Base-by-base conservation (phyloP, 2,329 filamentous ascomycete species). In the Paradendryphiella salina region DNA sequence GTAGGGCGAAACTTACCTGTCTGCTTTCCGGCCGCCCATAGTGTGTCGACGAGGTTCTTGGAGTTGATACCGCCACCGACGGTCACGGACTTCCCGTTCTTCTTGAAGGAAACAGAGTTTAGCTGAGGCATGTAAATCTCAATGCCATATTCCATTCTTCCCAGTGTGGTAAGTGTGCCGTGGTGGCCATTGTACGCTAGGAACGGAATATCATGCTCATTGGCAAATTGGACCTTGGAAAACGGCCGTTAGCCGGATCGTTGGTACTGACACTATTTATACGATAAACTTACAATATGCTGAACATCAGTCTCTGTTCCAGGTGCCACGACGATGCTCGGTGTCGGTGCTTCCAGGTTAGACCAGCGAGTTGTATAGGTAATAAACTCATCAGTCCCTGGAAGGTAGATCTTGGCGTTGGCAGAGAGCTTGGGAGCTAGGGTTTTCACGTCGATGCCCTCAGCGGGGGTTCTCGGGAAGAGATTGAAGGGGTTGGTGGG, bases 131-230 rank as follows among this genome's bases (percentile, higher is more conserved):
- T 52, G 44, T 73, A 76, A 45, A 84, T 82, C 54, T 77, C 75
- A 13, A 83, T 78, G 3, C 81, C 81, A 43, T 73, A 66, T 3
- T 77, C 59, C 73, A 83, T 79, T 32, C 66, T 72, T 0, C 76
- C 79, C 2, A 83, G 58, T 0, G 78, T 80, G 33, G 73, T 79
- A 37, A 80, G 72, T 3, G 77, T 71, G 3, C 81, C 82, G 50
- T 85, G 82, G 1, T 72, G 75, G 11, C 79, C 79, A 59, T 80
- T 82, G 61, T 73, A 77, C 0, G 80, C 76, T 2, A 85, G 75
- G 54, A 84, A 82, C 0, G 81, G 79, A 2, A 82, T 49, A 1
- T 72, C 59, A 37, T 75, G 66, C 31, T 71, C 59, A 56, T 78
- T 80, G 34, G 81, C 80, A 51, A 73, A 82, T 64, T 74, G 72